phyloP scores from a whole-genome alignment of 2,329 filamentous ascomycete species.

The Phyllosticta paracitricarpa region DNA sequence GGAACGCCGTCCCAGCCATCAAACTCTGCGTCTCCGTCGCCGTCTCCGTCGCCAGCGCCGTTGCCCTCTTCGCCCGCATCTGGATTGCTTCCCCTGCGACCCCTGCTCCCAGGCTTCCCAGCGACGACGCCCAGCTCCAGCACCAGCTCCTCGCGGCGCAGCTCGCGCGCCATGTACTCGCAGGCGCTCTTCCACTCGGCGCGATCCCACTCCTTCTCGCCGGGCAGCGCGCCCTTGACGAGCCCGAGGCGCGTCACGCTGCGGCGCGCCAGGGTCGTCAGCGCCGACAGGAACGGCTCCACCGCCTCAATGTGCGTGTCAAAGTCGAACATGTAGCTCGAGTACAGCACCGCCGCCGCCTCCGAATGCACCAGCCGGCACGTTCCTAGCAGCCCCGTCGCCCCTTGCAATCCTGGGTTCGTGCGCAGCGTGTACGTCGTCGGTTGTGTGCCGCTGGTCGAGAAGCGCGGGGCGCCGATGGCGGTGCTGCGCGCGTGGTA shows the following conservation, averaged over 20 bases:
- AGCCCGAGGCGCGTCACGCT: slow-evolving; percentile 43
- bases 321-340: slow-evolving; percentile 49
- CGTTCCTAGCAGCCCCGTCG: slow-evolving; percentile 32
- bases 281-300: slow-evolving; percentile 49
- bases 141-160: slow-evolving; percentile 23
- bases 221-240: slow-evolving; percentile 46
- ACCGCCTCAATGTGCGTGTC: slow-evolving; percentile 50
- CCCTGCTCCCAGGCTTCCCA: slow-evolving; percentile 33
- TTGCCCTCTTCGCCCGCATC: not conserved
- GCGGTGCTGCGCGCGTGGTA: slow-evolving; percentile 30
- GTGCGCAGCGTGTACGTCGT: slow-evolving; percentile 48
- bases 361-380: slow-evolving; percentile 45
- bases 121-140: slow-evolving; percentile 46
- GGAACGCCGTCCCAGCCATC: slow-evolving; percentile 40
- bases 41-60: not conserved
- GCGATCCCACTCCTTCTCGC: slow-evolving; percentile 45
- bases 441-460: slow-evolving; percentile 31
- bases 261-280: slow-evolving; percentile 39
- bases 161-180: slow-evolving; percentile 33
- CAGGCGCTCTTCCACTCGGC: slow-evolving; percentile 47
- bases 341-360: slow-evolving; percentile 47
- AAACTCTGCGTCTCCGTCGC: not conserved
- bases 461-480: slow-evolving; percentile 23
- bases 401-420: slow-evolving; percentile 28
- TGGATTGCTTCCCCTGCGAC: not conserved